Conservation (phyloP, 179 eudicot genomes). For the Spergularia azorica region DNA sequence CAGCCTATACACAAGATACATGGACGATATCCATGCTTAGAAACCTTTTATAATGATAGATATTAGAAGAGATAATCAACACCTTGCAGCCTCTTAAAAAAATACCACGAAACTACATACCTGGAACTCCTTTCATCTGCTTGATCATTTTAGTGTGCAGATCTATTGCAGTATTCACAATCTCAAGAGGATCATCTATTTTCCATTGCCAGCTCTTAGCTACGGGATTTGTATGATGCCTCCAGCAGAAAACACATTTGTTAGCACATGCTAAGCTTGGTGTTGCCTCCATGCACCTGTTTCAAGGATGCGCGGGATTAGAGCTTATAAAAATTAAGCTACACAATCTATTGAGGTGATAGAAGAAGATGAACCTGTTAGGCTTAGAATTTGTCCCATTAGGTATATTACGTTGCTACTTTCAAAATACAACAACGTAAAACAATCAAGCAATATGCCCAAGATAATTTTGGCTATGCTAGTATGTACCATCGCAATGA, state of each 20-base stretch:
- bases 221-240: constrained; percentile 99
- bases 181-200: constrained; percentile 92
- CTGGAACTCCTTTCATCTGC: constrained; percentile 99
- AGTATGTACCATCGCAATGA: background rate
- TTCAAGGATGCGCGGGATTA: constrained; percentile 2
- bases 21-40: background rate
- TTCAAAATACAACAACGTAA: background rate
- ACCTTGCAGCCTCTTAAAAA: background rate
- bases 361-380: background rate
- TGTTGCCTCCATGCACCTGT: constrained; percentile 98
- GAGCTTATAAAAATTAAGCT: background rate
- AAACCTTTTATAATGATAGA: background rate
- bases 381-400: background rate
- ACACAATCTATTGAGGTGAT: background rate
- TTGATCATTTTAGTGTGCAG: constrained; percentile 94
- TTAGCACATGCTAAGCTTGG: constrained; percentile 99
- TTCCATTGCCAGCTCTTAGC: constrained; percentile 98
- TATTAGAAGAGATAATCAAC: background rate
- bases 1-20: background rate
- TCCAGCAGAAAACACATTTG: constrained; percentile 99
- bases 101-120: constrained; percentile 31
- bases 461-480: too few species aligned
- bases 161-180: constrained; percentile 84
- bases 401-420: background rate
- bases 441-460: too few species aligned